Percentiles rank a stretch among this genome's conserved stretches.
Conservation (phyloP, 2,329 filamentous ascomycete species). For the Colletotrichum sp. region DNA sequence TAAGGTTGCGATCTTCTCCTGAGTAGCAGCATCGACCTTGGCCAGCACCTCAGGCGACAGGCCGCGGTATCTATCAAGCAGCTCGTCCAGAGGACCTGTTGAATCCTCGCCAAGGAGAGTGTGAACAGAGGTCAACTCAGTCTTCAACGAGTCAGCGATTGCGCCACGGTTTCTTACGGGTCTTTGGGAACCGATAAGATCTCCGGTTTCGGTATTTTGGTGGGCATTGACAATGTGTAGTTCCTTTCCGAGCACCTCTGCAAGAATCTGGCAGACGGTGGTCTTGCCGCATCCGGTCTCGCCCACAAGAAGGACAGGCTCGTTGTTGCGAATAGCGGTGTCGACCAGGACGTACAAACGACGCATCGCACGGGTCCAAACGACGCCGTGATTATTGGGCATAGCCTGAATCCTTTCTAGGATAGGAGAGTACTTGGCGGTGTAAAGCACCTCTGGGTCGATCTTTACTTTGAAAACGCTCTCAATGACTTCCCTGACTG, state of each 20-base stretch:
- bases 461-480: slow-evolving; percentile 87
- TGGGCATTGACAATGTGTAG: slow-evolving; percentile 95
- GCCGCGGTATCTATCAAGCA: slow-evolving; percentile 64
- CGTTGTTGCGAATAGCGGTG: slow-evolving; percentile 84
- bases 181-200: slow-evolving; percentile 93
- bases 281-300: slow-evolving; percentile 99
- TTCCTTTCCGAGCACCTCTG: slow-evolving; percentile 76
- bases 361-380: slow-evolving; percentile 96
- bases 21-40: slow-evolving; percentile 51
- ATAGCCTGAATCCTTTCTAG: slow-evolving; percentile 52
- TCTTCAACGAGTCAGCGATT: slow-evolving; percentile 68
- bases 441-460: slow-evolving; percentile 76
- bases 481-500: slow-evolving; percentile 89
- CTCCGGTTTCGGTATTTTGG: slow-evolving; percentile 96
- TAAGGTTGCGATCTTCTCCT: slow-evolving; percentile 50
- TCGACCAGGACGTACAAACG: slow-evolving; percentile 89
- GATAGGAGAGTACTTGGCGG: slow-evolving; percentile 59
- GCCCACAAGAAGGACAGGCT: slow-evolving; percentile 92
- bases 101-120: slow-evolving; percentile 41
- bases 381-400: slow-evolving; percentile 67
- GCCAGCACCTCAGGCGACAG: slow-evolving; percentile 49
- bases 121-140: slow-evolving; percentile 61
- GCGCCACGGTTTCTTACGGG: slow-evolving; percentile 85
- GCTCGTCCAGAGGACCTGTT: slow-evolving; percentile 52
- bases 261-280: slow-evolving; percentile 90